These are phyloP conservation scores for Nevesoporus exiguus DNA, from an alignment of 768 basidiomycete genomes.

Conservation along the genomic window DNA sequence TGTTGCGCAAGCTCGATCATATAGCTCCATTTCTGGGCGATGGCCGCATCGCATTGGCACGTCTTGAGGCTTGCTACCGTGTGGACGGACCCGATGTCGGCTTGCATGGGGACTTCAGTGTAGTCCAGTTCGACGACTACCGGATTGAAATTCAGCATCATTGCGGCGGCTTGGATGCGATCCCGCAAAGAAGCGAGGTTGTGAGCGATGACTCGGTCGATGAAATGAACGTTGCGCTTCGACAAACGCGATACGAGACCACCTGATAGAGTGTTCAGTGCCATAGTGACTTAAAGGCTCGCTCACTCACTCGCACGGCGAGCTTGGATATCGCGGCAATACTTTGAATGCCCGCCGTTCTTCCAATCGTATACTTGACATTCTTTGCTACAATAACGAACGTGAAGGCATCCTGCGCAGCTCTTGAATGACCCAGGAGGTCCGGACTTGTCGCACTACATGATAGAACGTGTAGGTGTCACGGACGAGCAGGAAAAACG, in stretches of 20 bases:
- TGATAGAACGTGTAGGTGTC: not conserved
- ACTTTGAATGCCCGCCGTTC: conserved; percentile 23
- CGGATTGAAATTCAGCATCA: conserved; percentile 1
- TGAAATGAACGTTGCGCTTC: conserved; percentile 22
- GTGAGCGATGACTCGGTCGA: conserved; percentile 23
- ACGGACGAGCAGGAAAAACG: not conserved
- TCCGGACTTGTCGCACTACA: conserved; percentile 26
- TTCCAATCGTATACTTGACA: conserved; percentile 32
- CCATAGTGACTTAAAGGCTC: not conserved
- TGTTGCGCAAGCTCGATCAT: conserved; percentile 29
- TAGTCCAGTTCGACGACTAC: conserved; percentile 29
- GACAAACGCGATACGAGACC: conserved; percentile 21
- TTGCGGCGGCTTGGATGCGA: conserved; percentile 14
- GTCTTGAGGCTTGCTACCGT: conserved; percentile 10
- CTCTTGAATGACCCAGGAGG: conserved; percentile 26
- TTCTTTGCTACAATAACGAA: conserved; percentile 30
- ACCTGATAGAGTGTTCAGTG: conserved; percentile 11
- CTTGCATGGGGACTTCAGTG: conserved; percentile 16
- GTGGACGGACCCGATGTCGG: conserved; percentile 16
- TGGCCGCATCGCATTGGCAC: conserved; percentile 21
- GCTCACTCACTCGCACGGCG: conserved; percentile 22
- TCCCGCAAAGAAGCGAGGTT: conserved; percentile 16
- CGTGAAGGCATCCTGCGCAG: conserved; percentile 28
- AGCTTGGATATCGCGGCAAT: conserved; percentile 27
- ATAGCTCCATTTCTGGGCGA: conserved; percentile 25